phyloP scores from a whole-genome alignment of 1,284 basidiomycete species.

The Naganishia albida region DNA sequence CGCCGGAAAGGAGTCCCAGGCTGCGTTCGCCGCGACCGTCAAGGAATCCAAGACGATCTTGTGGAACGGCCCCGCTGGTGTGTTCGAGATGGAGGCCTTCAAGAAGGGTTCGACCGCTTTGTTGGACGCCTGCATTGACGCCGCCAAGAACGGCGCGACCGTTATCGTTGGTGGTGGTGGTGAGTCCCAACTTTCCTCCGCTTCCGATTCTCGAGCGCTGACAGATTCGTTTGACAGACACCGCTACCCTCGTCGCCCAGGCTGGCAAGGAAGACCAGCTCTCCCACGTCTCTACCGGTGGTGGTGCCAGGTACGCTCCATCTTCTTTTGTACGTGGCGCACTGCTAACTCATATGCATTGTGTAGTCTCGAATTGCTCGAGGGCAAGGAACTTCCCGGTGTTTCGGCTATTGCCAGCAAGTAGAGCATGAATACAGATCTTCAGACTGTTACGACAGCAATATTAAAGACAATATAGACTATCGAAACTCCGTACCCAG shows the following conservation, averaged over 20 bases:
- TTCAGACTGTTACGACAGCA: no score
- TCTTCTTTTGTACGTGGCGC: not conserved
- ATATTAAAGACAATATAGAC: no score
- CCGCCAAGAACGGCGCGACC: constrained; percentile 79
- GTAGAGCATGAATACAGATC: constrained; percentile 37
- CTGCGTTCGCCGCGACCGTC: constrained; percentile 79
- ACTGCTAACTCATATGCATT: not conserved
- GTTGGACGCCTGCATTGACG: constrained; percentile 83
- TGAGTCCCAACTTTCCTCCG: constrained; percentile 69
- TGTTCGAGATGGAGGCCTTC: constrained; percentile 95
- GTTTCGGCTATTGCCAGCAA: constrained; percentile 78
- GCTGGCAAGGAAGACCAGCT: constrained; percentile 81
- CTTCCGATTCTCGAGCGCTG: not conserved
- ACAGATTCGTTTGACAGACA: constrained; percentile 57
- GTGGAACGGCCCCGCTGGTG: constrained; percentile 98
- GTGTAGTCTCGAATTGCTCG: constrained; percentile 77
- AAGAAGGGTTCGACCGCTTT: constrained; percentile 81
- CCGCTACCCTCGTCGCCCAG: constrained; percentile 84
- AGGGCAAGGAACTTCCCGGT: constrained; percentile 90
- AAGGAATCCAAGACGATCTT: constrained; percentile 92
- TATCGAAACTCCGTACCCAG: no score
- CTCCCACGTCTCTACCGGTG: constrained; percentile 95
- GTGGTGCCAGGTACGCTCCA: constrained; percentile 67
- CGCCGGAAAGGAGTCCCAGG: constrained; percentile 75
- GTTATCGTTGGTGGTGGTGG: constrained; percentile 95